Percentiles rank a stretch among this genome's conserved stretches.
Conservation (phyloP, 2,329 filamentous ascomycete genomes). For the Hypoxylon rubiginosum region DNA sequence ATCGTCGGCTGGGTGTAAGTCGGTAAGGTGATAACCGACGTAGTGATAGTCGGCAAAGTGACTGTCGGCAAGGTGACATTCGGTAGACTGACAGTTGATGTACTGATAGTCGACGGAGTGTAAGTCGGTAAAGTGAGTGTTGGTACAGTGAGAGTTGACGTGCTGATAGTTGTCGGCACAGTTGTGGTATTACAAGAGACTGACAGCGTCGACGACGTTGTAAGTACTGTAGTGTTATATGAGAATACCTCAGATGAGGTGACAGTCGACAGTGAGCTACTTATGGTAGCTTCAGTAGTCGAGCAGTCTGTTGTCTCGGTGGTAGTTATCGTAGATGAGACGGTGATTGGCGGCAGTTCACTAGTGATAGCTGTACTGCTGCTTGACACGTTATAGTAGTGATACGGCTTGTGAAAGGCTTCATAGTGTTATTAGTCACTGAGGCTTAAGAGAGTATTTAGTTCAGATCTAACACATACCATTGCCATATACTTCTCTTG, state of each 20-base stretch:
- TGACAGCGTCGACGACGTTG: not conserved
- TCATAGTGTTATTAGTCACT: slow-evolving; percentile 27
- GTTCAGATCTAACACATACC: slow-evolving; percentile 37
- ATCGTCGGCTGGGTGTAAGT: slow-evolving; percentile 6
- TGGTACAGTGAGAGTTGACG: not conserved
- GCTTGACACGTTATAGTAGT: slow-evolving; percentile 25
- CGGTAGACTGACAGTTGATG: too few relatives aligned
- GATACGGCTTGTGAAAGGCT: slow-evolving; percentile 30
- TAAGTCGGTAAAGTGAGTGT: too few relatives aligned
- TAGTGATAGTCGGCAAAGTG: too few relatives aligned
- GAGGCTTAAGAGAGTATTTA: not conserved
- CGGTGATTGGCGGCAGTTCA: slow-evolving; percentile 9
- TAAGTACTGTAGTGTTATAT: not conserved
- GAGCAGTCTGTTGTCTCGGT: slow-evolving; percentile 24
- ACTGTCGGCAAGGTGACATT: not conserved
- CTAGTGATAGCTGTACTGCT: slow-evolving; percentile 10
- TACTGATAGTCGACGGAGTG: too few relatives aligned
- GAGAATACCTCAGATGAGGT: not conserved
- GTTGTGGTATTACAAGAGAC: slow-evolving; percentile 20
- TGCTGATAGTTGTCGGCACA: slow-evolving; percentile 41
- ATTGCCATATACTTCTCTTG: slow-evolving; percentile 30
- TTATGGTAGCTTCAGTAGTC: slow-evolving; percentile 2
- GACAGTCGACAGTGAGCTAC: not conserved
- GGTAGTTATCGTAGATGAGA: slow-evolving; percentile 21
- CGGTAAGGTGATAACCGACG: too few relatives aligned